phyloP scores from a whole-genome alignment of 257 asterid species.

The Jacaranda copaia region DNA sequence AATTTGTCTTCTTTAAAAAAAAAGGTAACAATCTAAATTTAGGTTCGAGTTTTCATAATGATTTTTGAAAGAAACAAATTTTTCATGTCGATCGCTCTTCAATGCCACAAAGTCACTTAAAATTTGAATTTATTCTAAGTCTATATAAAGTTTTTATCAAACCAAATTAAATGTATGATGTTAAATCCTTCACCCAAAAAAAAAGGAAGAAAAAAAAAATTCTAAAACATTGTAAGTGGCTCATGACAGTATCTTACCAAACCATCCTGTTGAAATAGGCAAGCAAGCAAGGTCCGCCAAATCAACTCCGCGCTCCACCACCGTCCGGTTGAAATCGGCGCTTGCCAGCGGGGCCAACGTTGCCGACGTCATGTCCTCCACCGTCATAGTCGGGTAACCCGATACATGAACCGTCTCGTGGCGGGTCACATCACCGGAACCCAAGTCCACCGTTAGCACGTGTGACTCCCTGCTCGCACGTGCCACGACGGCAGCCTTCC shows the following conservation, averaged over 20 bases:
- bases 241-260: conserved; percentile 51
- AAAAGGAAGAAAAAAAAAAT: background rate
- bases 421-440: conserved; percentile 50
- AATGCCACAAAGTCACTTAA: no score
- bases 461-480: conserved; percentile 62
- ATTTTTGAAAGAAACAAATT: no score
- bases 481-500: conserved; percentile 84
- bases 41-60: no score
- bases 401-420: conserved; percentile 52
- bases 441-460: conserved; percentile 69
- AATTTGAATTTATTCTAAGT: no score
- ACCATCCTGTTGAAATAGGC: conserved; percentile 91
- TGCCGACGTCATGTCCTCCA: conserved; percentile 82
- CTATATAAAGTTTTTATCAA: no score
- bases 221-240: no score
- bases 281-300: conserved; percentile 78
- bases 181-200: no score
- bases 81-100: no score
- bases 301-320: conserved; percentile 84
- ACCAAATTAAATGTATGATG: background rate
- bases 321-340: conserved; percentile 83
- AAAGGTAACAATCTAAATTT: no score
- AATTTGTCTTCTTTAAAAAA: no score
- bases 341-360: conserved; percentile 78
- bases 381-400: conserved; percentile 89